These are phyloP conservation scores for Amorphotheca resinae DNA, from an alignment of 495 filamentous ascomycete species.

Conservation along the genomic window DNA sequence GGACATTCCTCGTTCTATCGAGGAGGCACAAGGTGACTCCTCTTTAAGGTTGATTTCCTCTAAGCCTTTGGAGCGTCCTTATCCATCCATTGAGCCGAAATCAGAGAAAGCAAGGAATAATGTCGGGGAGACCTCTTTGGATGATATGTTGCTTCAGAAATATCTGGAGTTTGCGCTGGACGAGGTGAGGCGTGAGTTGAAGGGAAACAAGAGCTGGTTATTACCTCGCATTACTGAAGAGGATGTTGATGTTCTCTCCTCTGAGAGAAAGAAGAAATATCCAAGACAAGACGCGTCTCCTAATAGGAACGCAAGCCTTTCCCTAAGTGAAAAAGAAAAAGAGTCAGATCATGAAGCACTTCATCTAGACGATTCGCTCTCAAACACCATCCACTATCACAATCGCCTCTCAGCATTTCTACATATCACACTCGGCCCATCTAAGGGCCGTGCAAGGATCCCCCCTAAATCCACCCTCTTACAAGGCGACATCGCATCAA, in stretches of 20 bases:
- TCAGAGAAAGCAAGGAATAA: slow-evolving; percentile 14
- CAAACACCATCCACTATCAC: not conserved
- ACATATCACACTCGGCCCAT: not conserved
- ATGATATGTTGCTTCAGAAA: slow-evolving; percentile 14
- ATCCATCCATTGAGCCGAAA: slow-evolving; percentile 18
- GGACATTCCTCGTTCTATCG: slow-evolving; percentile 21
- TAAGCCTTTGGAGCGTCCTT: slow-evolving; percentile 11
- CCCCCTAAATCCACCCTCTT: slow-evolving; percentile 24
- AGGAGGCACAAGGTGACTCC: slow-evolving; percentile 14
- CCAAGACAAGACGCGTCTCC: not conserved
- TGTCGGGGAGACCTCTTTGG: slow-evolving; percentile 1
- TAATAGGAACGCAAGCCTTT: not conserved
- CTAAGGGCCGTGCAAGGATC: not conserved
- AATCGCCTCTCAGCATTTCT: not conserved
- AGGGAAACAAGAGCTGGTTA: slow-evolving; percentile 29
- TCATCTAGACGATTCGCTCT: not conserved
- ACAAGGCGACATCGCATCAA: slow-evolving; percentile 28
- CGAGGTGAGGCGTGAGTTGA: slow-evolving; percentile 21
- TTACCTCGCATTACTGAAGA: slow-evolving; percentile 24
- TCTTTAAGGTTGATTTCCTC: slow-evolving; percentile 6
- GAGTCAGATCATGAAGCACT: not conserved
- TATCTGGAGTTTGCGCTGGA: slow-evolving; percentile 26
- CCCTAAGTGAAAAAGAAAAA: not conserved
- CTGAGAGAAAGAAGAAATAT: slow-evolving; percentile 5
- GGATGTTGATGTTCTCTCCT: not conserved